Conservation (phyloP, 495 filamentous ascomycete species). For the Xylaria acuta region DNA sequence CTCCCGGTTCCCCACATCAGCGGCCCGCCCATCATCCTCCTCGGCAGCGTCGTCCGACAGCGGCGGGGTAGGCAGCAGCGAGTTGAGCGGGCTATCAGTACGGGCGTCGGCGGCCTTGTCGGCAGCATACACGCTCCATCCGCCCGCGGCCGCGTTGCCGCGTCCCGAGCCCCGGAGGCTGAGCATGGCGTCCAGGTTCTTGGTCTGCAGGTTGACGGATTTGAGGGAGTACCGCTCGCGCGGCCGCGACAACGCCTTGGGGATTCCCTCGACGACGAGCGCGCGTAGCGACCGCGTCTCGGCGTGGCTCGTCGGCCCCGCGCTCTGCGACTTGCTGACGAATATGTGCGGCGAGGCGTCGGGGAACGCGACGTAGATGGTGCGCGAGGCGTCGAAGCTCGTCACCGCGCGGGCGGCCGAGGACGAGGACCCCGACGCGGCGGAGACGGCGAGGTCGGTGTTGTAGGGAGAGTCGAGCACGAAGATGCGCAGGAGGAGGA, state of each 20-base stretch:
- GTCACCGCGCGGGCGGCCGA: constrained; percentile 28
- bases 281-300: constrained; percentile 70
- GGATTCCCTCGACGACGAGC: constrained; percentile 75
- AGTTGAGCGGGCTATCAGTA: constrained; percentile 65
- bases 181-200: constrained; percentile 70
- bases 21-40: constrained; percentile 33
- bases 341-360: constrained; percentile 77
- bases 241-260: constrained; percentile 75
- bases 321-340: constrained; percentile 61
- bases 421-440: constrained; percentile 31
- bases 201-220: constrained; percentile 68
- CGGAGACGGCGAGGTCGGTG: constrained; percentile 56
- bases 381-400: constrained; percentile 62
- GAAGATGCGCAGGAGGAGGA: constrained; percentile 77
- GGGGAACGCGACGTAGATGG: constrained; percentile 80
- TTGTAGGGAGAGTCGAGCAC: constrained; percentile 76
- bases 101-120: constrained; percentile 56
- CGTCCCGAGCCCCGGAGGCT: constrained; percentile 69
- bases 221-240: constrained; percentile 71
- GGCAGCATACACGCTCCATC: constrained; percentile 76
- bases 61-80: constrained; percentile 47
- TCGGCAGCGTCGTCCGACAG: constrained; percentile 39
- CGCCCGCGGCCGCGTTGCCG: constrained; percentile 71
- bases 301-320: constrained; percentile 42
- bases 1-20: background rate